Conservation (phyloP, 768 basidiomycete genomes). For the Neoboletus subvelutipes region DNA sequence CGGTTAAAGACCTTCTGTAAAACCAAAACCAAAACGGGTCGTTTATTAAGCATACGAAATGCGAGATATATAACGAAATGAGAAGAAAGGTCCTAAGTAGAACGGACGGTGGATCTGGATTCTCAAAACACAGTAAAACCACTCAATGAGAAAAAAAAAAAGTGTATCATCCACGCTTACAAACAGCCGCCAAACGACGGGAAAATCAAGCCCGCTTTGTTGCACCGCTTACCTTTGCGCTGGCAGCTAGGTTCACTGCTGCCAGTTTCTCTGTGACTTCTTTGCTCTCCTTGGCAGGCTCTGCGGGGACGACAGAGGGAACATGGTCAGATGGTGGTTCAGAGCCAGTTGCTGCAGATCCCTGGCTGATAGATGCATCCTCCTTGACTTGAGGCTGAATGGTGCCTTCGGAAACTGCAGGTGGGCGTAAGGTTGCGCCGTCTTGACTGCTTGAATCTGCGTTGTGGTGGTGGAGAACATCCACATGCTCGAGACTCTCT, state of each 20-base stretch:
- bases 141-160: neutral
- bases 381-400: neutral
- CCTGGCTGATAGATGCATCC: slow-evolving; percentile 1
- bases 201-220: slow-evolving; percentile 16
- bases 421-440: neutral
- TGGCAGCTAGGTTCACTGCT: slow-evolving; percentile 29
- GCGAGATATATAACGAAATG: slow-evolving; percentile 6
- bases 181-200: neutral
- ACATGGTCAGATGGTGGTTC: neutral
- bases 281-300: slow-evolving; percentile 18
- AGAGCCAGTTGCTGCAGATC: neutral
- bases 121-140: slow-evolving; percentile 4
- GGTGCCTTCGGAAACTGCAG: neutral
- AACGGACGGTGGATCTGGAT: neutral
- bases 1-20: slow-evolving; percentile 31
- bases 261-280: slow-evolving; percentile 29
- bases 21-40: slow-evolving; percentile 4
- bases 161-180: neutral
- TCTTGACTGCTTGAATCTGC: slow-evolving; percentile 8
- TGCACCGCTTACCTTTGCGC: slow-evolving; percentile 31
- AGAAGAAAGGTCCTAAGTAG: neutral
- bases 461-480: slow-evolving; percentile 53
- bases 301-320: slow-evolving; percentile 3
- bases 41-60: slow-evolving; percentile 27
- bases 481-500: slow-evolving; percentile 36